A percentile compares a stretch with the other conserved stretches of the same genome.
These are phyloP conservation scores for Kappamyces sp. DNA, from an alignment of 192 early-diverging fungal species.

Conservation along the genomic window DNA sequence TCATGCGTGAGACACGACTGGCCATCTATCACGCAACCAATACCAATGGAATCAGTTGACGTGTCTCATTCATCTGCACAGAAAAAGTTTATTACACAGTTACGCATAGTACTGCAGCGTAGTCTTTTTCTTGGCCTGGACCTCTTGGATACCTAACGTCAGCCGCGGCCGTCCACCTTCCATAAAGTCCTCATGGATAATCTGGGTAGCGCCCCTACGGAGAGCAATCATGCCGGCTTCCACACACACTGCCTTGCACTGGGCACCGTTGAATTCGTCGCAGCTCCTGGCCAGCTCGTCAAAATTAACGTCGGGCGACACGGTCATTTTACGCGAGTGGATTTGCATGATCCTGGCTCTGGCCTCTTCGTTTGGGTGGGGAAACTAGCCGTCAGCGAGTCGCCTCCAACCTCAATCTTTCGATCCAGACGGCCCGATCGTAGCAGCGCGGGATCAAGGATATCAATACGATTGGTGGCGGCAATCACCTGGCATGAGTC, in stretches of 20 bases:
- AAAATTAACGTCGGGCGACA: constrained; percentile 89
- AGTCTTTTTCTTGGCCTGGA: constrained; percentile 99
- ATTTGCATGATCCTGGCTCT: constrained; percentile 94
- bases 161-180: constrained; percentile 43
- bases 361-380: constrained; percentile 92
- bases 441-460: constrained; percentile 89
- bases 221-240: constrained; percentile 98
- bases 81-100: not conserved
- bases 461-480: constrained; percentile 97
- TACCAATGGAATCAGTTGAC: no score
- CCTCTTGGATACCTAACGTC: constrained; percentile 82
- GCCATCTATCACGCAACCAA: no score
- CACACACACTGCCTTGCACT: constrained; percentile 98
- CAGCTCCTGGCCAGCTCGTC: constrained; percentile 91
- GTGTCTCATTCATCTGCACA: no score
- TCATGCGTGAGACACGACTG: no score
- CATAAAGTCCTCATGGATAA: constrained; percentile 97
- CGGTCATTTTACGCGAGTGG: constrained; percentile 97
- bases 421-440: constrained; percentile 93
- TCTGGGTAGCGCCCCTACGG: constrained; percentile 75
- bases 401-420: constrained; percentile 68
- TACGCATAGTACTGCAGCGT: constrained; percentile 49
- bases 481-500: constrained; percentile 81
- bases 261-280: constrained; percentile 99
- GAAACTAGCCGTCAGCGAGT: constrained; percentile 48